Percentiles rank a stretch among this genome's conserved stretches.
Conservation (phyloP, 2,329 filamentous ascomycete species). For the Moelleriella libera region DNA sequence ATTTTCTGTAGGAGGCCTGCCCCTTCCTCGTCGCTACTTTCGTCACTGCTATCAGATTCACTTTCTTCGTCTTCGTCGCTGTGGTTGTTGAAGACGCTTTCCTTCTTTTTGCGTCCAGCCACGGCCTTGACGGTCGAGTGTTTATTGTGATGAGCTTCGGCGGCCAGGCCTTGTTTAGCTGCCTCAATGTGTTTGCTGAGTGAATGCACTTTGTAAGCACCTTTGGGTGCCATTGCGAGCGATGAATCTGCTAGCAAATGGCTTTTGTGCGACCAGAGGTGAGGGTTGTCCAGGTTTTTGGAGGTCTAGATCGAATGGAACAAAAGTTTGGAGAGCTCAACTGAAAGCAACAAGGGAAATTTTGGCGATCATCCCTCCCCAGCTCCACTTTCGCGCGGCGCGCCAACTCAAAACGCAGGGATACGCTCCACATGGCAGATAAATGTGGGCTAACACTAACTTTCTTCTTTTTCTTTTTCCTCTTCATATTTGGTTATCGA, state of each 20-base stretch:
- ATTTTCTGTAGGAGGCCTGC: background rate
- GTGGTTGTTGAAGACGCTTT: constrained; percentile 16
- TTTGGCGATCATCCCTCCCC: constrained; percentile 1
- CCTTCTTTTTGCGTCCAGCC: constrained; percentile 16
- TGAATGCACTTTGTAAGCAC: constrained; percentile 20
- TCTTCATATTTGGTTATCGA: no score
- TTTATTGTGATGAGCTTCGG: constrained; percentile 18
- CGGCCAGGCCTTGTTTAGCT: constrained; percentile 19
- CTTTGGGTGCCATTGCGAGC: constrained; percentile 21
- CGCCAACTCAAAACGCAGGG: background rate
- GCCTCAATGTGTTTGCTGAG: constrained; percentile 23
- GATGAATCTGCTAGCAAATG: constrained; percentile 1
- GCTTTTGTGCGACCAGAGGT: background rate
- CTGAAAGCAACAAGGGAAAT: constrained; percentile 2
- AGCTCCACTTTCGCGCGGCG: constrained; percentile 1
- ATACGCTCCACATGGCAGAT: no score
- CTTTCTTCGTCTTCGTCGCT: constrained; percentile 18
- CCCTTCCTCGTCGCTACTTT: background rate
- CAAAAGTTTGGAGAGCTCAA: constrained; percentile 3
- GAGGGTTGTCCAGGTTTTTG: background rate
- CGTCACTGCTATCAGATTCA: constrained; percentile 11
- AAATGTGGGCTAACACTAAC: no score
- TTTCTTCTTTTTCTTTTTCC: no score
- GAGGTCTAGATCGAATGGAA: background rate
- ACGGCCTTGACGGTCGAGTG: constrained; percentile 11